Evolutionary conservation across 164 flowering plant species (phyloP), one percentile per base, ranked within the genome.

Genomic region (Macadamia integrifolia): DNA sequence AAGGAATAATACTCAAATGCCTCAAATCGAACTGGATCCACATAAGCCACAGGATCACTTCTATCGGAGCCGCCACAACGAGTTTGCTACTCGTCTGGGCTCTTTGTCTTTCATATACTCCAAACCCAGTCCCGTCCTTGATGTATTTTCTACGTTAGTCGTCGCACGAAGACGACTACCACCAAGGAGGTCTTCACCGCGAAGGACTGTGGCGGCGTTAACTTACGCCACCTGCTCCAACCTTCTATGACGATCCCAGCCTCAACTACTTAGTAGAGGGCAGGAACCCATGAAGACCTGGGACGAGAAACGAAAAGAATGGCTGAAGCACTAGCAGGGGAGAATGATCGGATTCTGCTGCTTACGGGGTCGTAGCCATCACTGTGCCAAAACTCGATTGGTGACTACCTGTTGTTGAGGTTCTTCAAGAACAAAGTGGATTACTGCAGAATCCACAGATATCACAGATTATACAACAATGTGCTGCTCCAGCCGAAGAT

Each of bases 391-490:
- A 77, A 82, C 67, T 84, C 84, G 0, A 23, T 67, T 29, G 87
- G 85, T 18, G 87, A 84, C 61, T 76, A 80, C 59, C 68, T 84
- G 28, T 75, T 82, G 3, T 75, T 84, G 17, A 68, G 85, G 18
- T 72, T 82, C 58, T 84, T 84, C 78, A 84, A 82, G 78, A 84
- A 84, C 72, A 84, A 84, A 68, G 84, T 79, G 3, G 87, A 84
- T 48, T 84, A 84, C 66, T 80, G 80, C 65, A 65, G 87, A 30
- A 61, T 80, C 59, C 80, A 82, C 61, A 84, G 87, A 9, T 74
- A 74, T 58, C 84, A 84, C 52, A 64, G 82, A 42, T 84, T 79
- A 67, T 84, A 84, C 81, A 84, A 80, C 75, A 79, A 74, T 52
- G 81, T 66, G 10, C 68, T 80, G 30, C 64, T 84, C 44, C 80